Evolutionary conservation across 2,329 filamentous ascomycete species (phyloP).

Genomic region (Keithomyces neogunnii): DNA sequence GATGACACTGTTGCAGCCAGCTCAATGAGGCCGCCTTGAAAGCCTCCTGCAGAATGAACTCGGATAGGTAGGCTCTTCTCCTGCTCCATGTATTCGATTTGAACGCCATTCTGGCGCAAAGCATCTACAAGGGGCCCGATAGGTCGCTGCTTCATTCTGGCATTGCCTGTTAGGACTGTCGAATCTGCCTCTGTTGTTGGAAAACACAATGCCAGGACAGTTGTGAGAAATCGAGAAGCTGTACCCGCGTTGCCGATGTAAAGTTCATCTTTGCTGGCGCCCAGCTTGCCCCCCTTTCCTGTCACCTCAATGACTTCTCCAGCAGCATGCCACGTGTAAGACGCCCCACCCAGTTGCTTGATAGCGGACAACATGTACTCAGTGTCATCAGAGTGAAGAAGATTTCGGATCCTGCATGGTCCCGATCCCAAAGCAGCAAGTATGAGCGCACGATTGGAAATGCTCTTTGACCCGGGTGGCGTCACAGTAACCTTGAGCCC

Average conservation of each 20-base stretch:
- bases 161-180: constrained; percentile 85
- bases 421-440: constrained; percentile 84
- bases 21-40: constrained; percentile 81
- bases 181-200: constrained; percentile 50
- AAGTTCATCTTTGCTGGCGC: constrained; percentile 66
- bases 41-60: constrained; percentile 73
- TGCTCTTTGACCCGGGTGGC: constrained; percentile 93
- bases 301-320: constrained; percentile 85
- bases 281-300: constrained; percentile 79
- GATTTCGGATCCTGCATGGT: constrained; percentile 79
- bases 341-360: constrained; percentile 71
- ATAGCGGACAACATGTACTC: constrained; percentile 97
- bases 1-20: constrained; percentile 93
- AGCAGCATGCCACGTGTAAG: constrained; percentile 88
- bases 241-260: constrained; percentile 97
- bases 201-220: constrained; percentile 75
- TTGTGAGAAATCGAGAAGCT: constrained; percentile 89
- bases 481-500: constrained; percentile 64
- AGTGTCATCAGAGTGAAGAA: constrained; percentile 93
- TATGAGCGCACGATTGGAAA: constrained; percentile 92
- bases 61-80: constrained; percentile 76
- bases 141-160: constrained; percentile 90
- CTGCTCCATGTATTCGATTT: constrained; percentile 76
- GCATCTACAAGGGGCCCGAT: constrained; percentile 92
- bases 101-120: constrained; percentile 76